Evolutionary conservation across 305 asterid genomes (phyloP).

Genomic region (Nicotiana rustica): DNA sequence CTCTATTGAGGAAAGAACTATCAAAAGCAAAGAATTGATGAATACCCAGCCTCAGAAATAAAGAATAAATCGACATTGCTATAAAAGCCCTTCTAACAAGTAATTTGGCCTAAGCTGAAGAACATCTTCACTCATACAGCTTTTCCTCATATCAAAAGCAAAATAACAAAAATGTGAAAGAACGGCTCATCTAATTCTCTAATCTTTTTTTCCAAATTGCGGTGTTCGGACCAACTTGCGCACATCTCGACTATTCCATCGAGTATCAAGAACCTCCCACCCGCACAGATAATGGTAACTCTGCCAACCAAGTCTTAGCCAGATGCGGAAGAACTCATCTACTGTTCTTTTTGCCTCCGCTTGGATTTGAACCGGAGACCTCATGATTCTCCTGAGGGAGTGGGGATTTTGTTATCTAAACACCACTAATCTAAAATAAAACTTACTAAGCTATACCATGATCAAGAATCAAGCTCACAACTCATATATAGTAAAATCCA

Average conservation of each 20-base stretch:
- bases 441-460: neutral
- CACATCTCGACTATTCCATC: too few relatives aligned
- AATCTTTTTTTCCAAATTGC: neutral
- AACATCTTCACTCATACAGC: slow-evolving; percentile 14
- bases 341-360: too few relatives aligned
- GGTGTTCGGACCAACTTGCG: too few relatives aligned
- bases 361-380: too few relatives aligned
- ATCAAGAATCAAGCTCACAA: slow-evolving; percentile 23
- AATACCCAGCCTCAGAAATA: neutral
- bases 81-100: neutral
- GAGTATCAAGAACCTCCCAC: neutral
- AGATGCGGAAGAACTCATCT: too few relatives aligned
- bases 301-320: too few relatives aligned
- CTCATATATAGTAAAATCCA: neutral
- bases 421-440: neutral
- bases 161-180: neutral
- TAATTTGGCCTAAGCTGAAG: slow-evolving; percentile 6
- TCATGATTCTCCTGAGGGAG: too few relatives aligned
- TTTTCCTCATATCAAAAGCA: slow-evolving; percentile 15
- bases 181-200: slow-evolving; percentile 8
- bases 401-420: neutral
- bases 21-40: neutral
- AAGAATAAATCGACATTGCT: neutral
- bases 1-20: slow-evolving; percentile 14
- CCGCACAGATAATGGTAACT: too few relatives aligned